Conservation (phyloP, 345 rosid genomes). For the thale cress (Arabidopsis thaliana) region TAIR10.1 NC_003076.8:26541001-26541500, state of each 20-base stretch:
- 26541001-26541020: not conserved
- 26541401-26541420: slow-evolving; percentile 40
- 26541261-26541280: slow-evolving; percentile 14
- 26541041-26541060: not conserved
- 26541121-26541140: slow-evolving; percentile 21
- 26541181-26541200: slow-evolving; percentile 21
- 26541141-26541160: slow-evolving; percentile 42
- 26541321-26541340: slow-evolving; percentile 11
- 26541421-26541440: slow-evolving; percentile 37
- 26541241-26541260: slow-evolving; percentile 35
- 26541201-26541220: slow-evolving; percentile 7
- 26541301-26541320: slow-evolving; percentile 37
- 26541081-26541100: not conserved
- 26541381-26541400: slow-evolving; percentile 10
- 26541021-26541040: not conserved
- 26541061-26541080: not conserved
- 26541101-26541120: not conserved
- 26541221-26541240: slow-evolving; percentile 33
- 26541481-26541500: not conserved
- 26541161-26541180: slow-evolving; percentile 32
- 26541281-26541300: slow-evolving; percentile 14
- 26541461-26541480: slow-evolving; percentile 3
- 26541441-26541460: slow-evolving; percentile 36
- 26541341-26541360: slow-evolving; percentile 1
- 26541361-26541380: slow-evolving; percentile 12